Evolutionary conservation across 192 early-diverging fungal species (phyloP), one percentile per base, ranked within the genome.

Genomic region (Blastocladiella britannica): DNA sequence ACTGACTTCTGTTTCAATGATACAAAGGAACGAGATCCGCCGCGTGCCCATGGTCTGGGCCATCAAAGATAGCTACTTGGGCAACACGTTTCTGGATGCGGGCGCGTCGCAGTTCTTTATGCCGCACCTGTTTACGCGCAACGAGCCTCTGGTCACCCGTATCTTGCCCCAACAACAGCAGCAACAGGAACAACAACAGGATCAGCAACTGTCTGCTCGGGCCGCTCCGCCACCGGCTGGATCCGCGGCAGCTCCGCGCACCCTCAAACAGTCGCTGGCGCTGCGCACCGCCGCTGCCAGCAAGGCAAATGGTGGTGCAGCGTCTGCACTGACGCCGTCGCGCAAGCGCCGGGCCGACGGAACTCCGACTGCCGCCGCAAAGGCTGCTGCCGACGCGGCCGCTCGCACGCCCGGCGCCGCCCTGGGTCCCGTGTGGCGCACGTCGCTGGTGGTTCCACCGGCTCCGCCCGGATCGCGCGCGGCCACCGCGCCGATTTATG

Each of bases 1-100:
- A n/a, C n/a, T n/a, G n/a, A n/a, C n/a, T n/a, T n/a, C n/a, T n/a
- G n/a, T n/a, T n/a, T n/a, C n/a, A n/a, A n/a, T n/a, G n/a, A n/a
- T n/a, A n/a, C n/a, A n/a, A n/a, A n/a, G n/a, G n/a, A 47, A 47
- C 37, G 37, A 47, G 37, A 47, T 47, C n/a, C 37, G 37, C 37
- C 37, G 37, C 15, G n/a, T 47, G 12, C 37, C 37, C 37, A 47
- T 47, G 15, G 37, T 47, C 37, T 47, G 37, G 37, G 37, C 37
- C 37, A 47, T 47, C 37, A 47, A 47, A 4, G 37, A 47, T 20
- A 20, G 15, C 37, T 47, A 47, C 37, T 20, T 47, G 15, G 37
- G 37, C 37, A 47, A 47, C n/a, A 47, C 37, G 15, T 47, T 47
- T 4, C n/a, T 47, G 37, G 37, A 47, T 4, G 37, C 37, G 37